phyloP scores from a whole-genome alignment of 306 rosid genomes.

The Malus asiatica region DNA sequence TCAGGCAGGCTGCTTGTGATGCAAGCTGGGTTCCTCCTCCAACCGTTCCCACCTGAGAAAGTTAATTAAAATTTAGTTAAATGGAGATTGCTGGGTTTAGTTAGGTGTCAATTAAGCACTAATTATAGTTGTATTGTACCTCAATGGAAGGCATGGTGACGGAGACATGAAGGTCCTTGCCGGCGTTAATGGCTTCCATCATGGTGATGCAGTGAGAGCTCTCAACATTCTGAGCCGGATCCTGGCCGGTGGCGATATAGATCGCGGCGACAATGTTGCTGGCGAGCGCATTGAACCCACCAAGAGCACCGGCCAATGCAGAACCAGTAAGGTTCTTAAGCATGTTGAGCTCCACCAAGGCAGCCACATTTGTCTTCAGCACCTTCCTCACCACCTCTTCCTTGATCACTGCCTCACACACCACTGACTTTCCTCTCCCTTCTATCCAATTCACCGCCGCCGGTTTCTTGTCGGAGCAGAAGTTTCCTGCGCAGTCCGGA shows the following conservation, averaged over 20 bases:
- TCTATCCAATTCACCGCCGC: conserved; percentile 24
- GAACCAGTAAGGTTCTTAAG: conserved; percentile 22
- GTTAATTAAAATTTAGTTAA: background rate
- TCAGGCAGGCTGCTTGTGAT: conserved; percentile 16
- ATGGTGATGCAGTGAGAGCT: conserved; percentile 26
- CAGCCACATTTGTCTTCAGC: conserved; percentile 15
- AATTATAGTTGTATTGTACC: background rate
- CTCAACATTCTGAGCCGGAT: conserved; percentile 24
- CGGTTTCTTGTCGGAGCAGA: conserved; percentile 25
- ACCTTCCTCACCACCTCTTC: conserved; percentile 14
- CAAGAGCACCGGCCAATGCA: conserved; percentile 23
- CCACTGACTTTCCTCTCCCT: conserved; percentile 21
- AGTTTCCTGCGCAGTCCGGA: conserved; percentile 6
- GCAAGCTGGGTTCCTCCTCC: conserved; percentile 26
- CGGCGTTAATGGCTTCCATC: conserved; percentile 19
- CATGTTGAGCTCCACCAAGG: conserved; percentile 21
- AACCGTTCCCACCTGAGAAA: conserved; percentile 17
- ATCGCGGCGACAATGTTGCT: conserved; percentile 21
- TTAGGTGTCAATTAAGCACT: background rate
- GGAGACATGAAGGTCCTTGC: conserved; percentile 15
- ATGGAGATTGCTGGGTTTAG: background rate
- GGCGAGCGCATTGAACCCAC: conserved; percentile 22
- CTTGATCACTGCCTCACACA: conserved; percentile 13
- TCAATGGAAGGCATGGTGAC: conserved; percentile 23
- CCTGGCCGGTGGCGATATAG: conserved; percentile 21